phyloP scores from a whole-genome alignment of 2,329 filamentous ascomycete genomes.

The Penicillium sp. region DNA sequence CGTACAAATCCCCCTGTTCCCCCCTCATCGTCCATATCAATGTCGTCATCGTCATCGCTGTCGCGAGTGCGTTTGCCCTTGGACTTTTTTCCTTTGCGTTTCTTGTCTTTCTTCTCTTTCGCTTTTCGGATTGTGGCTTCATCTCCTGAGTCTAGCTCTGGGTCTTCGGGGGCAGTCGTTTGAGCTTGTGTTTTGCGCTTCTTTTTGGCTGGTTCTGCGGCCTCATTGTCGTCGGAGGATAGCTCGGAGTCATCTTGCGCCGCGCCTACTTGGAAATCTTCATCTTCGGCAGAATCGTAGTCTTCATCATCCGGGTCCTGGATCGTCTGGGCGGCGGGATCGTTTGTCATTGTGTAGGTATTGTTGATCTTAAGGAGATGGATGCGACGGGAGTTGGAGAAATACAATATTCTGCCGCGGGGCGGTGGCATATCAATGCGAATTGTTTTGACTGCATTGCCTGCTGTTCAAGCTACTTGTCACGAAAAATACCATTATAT shows the following conservation, averaged over 20 bases:
- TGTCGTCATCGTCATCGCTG: constrained; percentile 40
- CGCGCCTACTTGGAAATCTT: constrained; percentile 40
- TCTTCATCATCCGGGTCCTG: constrained; percentile 35
- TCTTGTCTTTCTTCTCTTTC: constrained; percentile 42
- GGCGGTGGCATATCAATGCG: constrained; percentile 8
- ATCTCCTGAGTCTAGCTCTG: constrained; percentile 57
- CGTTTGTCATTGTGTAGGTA: constrained; percentile 19
- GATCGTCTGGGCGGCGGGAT: constrained; percentile 13
- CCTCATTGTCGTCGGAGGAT: constrained; percentile 35
- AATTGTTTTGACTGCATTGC: too few relatives aligned
- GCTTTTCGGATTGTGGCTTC: constrained; percentile 57
- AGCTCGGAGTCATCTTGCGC: constrained; percentile 37
- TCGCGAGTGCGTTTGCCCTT: constrained; percentile 27
- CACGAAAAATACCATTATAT: too few relatives aligned
- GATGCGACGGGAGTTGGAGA: background rate
- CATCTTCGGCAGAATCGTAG: constrained; percentile 42
- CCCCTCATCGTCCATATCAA: constrained; percentile 42
- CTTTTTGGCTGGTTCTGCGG: constrained; percentile 37
- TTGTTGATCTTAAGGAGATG: background rate
- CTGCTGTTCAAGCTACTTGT: too few relatives aligned
- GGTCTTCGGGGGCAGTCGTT: constrained; percentile 27
- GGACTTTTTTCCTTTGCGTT: constrained; percentile 37
- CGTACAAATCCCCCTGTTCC: constrained; percentile 55
- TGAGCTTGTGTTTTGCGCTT: constrained; percentile 38
- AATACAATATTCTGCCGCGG: constrained; percentile 26